These are phyloP conservation scores for Hypomontagnella submonticulosa DNA, from an alignment of 495 filamentous ascomycete genomes.

Conservation along the genomic window DNA sequence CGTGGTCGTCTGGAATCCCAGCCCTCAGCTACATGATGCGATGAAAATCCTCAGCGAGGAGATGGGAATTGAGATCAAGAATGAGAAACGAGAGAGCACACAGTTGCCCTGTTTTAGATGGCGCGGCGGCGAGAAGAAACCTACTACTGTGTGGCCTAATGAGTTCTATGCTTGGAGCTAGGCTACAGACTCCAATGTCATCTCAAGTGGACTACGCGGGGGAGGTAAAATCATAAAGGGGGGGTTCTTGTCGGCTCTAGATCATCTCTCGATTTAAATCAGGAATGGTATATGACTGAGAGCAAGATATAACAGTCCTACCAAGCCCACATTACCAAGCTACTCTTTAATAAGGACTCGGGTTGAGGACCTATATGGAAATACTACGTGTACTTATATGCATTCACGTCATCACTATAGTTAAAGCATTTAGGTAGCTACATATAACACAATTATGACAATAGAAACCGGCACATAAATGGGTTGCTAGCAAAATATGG, in stretches of 20 bases:
- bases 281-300: too few species aligned
- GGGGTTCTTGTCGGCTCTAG: too few species aligned
- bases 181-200: not conserved
- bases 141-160: conserved; percentile 16
- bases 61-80: conserved; percentile 9
- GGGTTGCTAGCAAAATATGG: not conserved
- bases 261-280: too few species aligned
- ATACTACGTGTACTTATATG: too few species aligned
- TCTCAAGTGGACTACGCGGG: not conserved
- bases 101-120: conserved; percentile 33
- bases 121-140: conserved; percentile 31
- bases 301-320: too few species aligned
- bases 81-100: conserved; percentile 19
- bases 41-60: conserved; percentile 11
- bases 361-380: too few species aligned
- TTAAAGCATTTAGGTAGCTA: too few species aligned
- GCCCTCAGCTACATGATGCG: conserved; percentile 15
- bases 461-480: too few species aligned
- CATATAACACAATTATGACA: too few species aligned
- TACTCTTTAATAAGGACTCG: too few species aligned
- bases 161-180: conserved; percentile 43
- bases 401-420: too few species aligned
- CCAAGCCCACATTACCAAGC: too few species aligned
- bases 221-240: not conserved
- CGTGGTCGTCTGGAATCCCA: conserved; percentile 31